Evolutionary conservation across 495 filamentous ascomycete genomes (phyloP), one percentile per base, ranked within the genome.

Genomic region (Staphylotrichum longicolle): DNA sequence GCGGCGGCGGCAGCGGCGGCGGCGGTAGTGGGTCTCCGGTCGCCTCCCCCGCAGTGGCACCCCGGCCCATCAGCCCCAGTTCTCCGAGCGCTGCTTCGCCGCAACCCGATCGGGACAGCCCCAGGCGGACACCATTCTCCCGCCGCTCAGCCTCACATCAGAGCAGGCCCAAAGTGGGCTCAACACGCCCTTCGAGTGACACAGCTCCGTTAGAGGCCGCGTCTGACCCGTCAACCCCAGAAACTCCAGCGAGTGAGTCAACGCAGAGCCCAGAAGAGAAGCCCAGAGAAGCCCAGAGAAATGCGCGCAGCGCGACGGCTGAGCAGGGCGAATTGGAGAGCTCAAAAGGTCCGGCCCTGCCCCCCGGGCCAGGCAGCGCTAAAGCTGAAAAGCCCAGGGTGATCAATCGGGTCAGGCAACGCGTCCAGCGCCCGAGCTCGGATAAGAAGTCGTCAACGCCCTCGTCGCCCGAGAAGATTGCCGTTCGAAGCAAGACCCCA

Each of bases 301-400:
- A 68, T 27, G 37, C 46, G 34, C 64, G 33, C 12, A 30, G 32
- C 35, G 40, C 20, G 35, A 15, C 14, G 27, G 6, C 57, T 8
- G 41, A 53, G 42, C 56, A 45, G 45, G 27, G 57, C 57, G 63
- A 65, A 60, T 60, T 52, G 33, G 50, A 57, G 35, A 58, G 63
- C 44, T 20, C 58, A 58, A 51, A 66, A 66, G 63, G 63, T 66
- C 58, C 63, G 59, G 7, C 39, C 50, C 59, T 34, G 30, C 33
- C 27, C 54, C 59, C 59, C 39, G 42, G 59, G 48, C 30, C 54
- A 37, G 2, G 32, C 42, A 62, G 42, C 63, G 33, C 48, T 39
- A 55, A 66, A 59, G 35, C 63, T 62, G 63, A 66, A 30, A 55
- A 62, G 10, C 47, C 45, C 54, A 66, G 63, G 44, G 34, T 61